Evolutionary conservation across 2,329 filamentous ascomycete genomes (phyloP).

Genomic region (Rhexocercosporidium sp.): DNA sequence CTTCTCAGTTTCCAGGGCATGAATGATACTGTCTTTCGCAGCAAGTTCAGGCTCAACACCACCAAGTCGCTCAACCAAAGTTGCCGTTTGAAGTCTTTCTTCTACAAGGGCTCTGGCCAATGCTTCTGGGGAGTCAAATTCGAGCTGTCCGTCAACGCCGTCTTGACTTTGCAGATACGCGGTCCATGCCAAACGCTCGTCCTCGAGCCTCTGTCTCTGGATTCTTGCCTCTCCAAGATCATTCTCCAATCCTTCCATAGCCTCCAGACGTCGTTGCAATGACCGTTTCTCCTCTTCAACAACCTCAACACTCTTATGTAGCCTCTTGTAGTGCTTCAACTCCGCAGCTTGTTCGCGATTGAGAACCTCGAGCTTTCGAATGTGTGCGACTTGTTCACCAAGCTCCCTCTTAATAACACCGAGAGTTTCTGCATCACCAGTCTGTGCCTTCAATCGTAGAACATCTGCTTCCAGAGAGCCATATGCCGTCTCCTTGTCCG

Average conservation of each 20-base stretch:
- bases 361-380: conserved; percentile 78
- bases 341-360: conserved; percentile 82
- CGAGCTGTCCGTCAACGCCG: conserved; percentile 62
- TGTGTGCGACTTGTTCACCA: conserved; percentile 90
- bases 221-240: conserved; percentile 81
- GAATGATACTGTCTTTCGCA: conserved; percentile 78
- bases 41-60: conserved; percentile 77
- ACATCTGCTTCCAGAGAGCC: conserved; percentile 83
- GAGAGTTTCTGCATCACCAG: conserved; percentile 85
- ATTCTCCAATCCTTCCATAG: conserved; percentile 73
- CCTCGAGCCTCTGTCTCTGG: conserved; percentile 85
- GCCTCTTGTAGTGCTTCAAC: conserved; percentile 78
- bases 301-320: conserved; percentile 87
- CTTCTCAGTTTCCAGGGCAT: conserved; percentile 73
- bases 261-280: conserved; percentile 76
- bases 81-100: conserved; percentile 79
- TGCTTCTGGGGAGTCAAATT: conserved; percentile 87
- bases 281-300: conserved; percentile 94
- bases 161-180: conserved; percentile 78
- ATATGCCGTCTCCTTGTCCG: conserved; percentile 71
- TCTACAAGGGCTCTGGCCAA: conserved; percentile 84
- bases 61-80: conserved; percentile 81
- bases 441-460: conserved; percentile 81
- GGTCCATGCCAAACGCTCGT: conserved; percentile 86
- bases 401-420: conserved; percentile 86